phyloP scores from a whole-genome alignment of 192 early-diverging fungal genomes.

The Linnemannia schmuckeri region DNA sequence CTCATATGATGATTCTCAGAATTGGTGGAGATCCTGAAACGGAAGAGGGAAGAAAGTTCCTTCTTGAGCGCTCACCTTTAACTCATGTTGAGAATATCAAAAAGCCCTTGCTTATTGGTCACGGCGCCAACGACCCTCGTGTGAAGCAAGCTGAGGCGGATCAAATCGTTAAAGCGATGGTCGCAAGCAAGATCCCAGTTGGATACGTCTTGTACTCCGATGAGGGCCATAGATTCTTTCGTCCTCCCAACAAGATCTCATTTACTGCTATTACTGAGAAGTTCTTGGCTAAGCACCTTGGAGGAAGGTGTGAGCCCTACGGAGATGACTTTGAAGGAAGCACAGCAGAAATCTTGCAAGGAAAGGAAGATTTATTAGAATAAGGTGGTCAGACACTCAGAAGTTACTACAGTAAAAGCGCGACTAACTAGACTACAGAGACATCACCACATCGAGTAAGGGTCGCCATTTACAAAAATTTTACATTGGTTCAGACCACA shows the following conservation, averaged over 20 bases:
- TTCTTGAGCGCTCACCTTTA: constrained; percentile 39
- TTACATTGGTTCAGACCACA: too few species aligned
- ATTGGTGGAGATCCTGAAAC: constrained; percentile 48
- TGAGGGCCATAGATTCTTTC: constrained; percentile 59
- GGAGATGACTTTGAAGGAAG: constrained; percentile 33
- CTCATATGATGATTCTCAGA: constrained; percentile 20
- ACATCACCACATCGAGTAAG: too few species aligned
- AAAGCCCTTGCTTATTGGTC: constrained; percentile 55
- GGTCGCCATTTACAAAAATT: too few species aligned
- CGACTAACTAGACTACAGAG: too few species aligned
- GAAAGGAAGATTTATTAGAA: constrained; percentile 17
- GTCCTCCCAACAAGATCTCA: constrained; percentile 56
- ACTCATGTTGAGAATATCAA: constrained; percentile 53
- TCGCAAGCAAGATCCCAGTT: constrained; percentile 40
- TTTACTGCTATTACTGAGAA: constrained; percentile 48
- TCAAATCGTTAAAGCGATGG: constrained; percentile 56
- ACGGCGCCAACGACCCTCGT: constrained; percentile 58
- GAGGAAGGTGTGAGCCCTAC: constrained; percentile 22
- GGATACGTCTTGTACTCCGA: constrained; percentile 56
- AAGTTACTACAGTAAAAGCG: too few species aligned
- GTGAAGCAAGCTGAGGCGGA: constrained; percentile 61
- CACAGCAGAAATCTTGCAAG: constrained; percentile 19
- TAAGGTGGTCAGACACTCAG: too few species aligned
- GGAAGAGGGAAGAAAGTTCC: constrained; percentile 50
- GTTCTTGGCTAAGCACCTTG: constrained; percentile 51